Evolutionary conservation across 108 stramenopile genomes (phyloP), one percentile per base, ranked within the genome.

Genomic region (Skeletonema marinoi): DNA sequence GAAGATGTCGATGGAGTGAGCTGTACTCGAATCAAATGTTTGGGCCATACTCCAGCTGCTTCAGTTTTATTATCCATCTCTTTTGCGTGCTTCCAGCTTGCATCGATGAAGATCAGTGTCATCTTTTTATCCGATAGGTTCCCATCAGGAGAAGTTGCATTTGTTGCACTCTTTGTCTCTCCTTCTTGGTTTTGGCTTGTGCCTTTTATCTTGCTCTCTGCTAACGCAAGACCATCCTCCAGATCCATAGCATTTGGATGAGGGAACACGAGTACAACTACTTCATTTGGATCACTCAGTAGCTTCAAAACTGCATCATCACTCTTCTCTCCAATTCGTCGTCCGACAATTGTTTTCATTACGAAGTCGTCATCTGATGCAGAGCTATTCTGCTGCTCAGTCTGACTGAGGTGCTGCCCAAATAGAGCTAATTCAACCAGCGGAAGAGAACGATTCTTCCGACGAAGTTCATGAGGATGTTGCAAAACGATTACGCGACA

Each of bases 21-120:
- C 56, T 77, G 62, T 11, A 89, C 86, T 21, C 87, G 85, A 29
- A 85, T 78, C 78, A 88, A 68, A 68, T 89, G 70, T 0, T 78
- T 17, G 19, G 89, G 90, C 70, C 89, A 91, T 36, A 78, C 65
- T 29, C 59, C 70, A 9, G 62, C 75, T 32, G 69, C 48, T 11
- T 56, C 60, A 9, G 61, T 74, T 67, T 89, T 90, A 11, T 71
- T 66, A 31, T 92, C 82, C 93, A 94, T 94, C 83, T 94, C 93
- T 25, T 68, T 70, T 12, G 93, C 90, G 69, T 87, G 89, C 54
- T 90, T 88, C 93, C 93, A 94, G 32, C 91, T 91, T 3, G 89
- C 93, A 85, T 94, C 93, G 41, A 94, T 68, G 14, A 89, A 82
- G 16, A 94, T 19, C 2, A 94, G 30, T 1, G 77, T 70, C 2